Evolutionary conservation across 441 rosid species (phyloP), one percentile per base, ranked within the genome.

Genomic region (Pelargonium cotyledonis): DNA sequence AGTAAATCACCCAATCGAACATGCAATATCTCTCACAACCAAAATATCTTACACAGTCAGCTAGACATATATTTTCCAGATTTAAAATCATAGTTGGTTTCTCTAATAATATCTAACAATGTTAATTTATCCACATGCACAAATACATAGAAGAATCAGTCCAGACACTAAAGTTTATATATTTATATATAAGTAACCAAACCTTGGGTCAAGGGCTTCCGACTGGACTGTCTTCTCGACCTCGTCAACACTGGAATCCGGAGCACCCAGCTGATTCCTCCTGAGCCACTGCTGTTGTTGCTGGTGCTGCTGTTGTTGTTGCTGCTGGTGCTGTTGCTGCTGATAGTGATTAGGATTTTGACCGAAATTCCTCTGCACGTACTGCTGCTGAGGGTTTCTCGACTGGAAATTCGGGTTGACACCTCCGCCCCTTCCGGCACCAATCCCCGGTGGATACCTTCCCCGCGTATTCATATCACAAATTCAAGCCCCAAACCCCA

Each of bases 371-470:
- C 97, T 85, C 73, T 90, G 97, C 69, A 88, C 92, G 73, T 95
- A 92, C 66, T 88, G 89, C 66, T 86, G 88, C 79, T 83, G 86
- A 35, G 71, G 66, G 21, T 35, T 78, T 86, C 90, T 83, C 11
- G 87, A 76, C 83, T 92, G 97, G 66, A 80, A 84, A 29, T 78
- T 79, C 43, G 86, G 96, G 85, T 83, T 86, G 43, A 80, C 82
- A 31, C 82, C 70, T 76, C 81, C 65, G 62, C 92, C 95, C 61
- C 97, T 88, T 10, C 92, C 95, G 15, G 73, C 81, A 16, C 97
- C 93, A 63, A 88, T 86, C 47, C 92, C 99, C 21, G 98, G 99
- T 23, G 96, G 98, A 82, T 92, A 90, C 78, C 97, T 85, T 69
- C 87, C 94, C 85, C 98, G 65, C 41, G 65, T 11, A 62, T 62